These are phyloP conservation scores for Plasmodium ovale DNA, from an alignment of 169 alveolate species.

Conservation along the genomic window DNA sequence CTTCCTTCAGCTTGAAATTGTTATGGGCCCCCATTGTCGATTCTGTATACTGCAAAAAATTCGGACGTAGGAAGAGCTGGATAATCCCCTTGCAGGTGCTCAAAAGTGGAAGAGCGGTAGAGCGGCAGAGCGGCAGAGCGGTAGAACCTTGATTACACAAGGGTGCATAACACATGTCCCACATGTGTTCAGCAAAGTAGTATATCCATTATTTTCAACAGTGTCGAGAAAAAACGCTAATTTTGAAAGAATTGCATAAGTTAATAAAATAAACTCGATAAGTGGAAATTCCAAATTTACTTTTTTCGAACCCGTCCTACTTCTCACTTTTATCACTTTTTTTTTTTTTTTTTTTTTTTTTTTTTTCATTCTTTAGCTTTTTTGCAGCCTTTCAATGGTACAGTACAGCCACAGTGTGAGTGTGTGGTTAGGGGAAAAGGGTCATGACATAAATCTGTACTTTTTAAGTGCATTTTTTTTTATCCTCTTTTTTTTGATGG, in stretches of 20 bases:
- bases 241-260: too few species aligned
- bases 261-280: neutral
- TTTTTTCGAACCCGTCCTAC: too few species aligned
- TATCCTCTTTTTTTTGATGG: conserved; percentile 86
- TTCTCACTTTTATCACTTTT: too few species aligned
- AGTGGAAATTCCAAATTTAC: too few species aligned
- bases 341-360: neutral
- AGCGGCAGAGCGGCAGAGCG: neutral
- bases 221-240: too few species aligned
- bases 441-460: conserved; percentile 51
- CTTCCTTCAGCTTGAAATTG: conserved; percentile 88
- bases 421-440: conserved; percentile 81
- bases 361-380: conserved; percentile 48
- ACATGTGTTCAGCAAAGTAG: too few species aligned
- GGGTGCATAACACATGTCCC: too few species aligned
- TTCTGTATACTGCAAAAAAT: conserved; percentile 81
- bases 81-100: conserved; percentile 91
- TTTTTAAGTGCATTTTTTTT: conserved; percentile 79
- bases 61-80: conserved; percentile 96
- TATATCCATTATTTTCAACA: too few species aligned
- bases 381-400: conserved; percentile 78
- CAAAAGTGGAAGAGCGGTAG: neutral
- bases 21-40: conserved; percentile 96
- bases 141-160: too few species aligned
- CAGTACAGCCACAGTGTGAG: conserved; percentile 74